These are phyloP conservation scores for Neocucurbitaria cava DNA, from an alignment of 2,329 filamentous ascomycete species.

Conservation along the genomic window DNA sequence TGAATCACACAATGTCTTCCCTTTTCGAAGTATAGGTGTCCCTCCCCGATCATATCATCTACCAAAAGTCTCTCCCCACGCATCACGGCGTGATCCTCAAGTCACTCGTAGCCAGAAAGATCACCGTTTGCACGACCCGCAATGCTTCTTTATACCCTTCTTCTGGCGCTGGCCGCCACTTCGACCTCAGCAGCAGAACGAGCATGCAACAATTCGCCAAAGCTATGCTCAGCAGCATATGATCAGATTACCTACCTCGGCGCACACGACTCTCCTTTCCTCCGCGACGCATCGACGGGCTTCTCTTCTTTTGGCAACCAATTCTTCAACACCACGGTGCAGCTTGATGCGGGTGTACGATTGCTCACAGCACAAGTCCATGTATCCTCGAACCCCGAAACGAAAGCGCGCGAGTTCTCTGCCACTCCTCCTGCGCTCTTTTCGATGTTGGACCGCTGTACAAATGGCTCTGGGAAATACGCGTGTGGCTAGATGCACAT, in stretches of 20 bases:
- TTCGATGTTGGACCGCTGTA: conserved; percentile 71
- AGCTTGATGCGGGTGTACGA: conserved; percentile 74
- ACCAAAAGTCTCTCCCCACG: no score
- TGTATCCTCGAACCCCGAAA: conserved; percentile 54
- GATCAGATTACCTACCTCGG: conserved; percentile 77
- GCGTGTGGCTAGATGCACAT: conserved; percentile 70
- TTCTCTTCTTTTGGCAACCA: conserved; percentile 73
- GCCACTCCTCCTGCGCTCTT: conserved; percentile 70
- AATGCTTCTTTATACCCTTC: conserved; percentile 1
- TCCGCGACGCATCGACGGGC: conserved; percentile 66
- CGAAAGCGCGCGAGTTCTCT: conserved; percentile 61
- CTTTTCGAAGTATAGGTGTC: background rate
- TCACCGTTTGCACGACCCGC: background rate
- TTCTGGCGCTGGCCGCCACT: conserved; percentile 16
- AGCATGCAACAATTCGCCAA: conserved; percentile 80
- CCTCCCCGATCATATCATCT: no score
- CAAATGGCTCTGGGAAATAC: conserved; percentile 68
- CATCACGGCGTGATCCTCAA: no score
- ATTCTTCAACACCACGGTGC: conserved; percentile 72
- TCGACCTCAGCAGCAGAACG: conserved; percentile 8
- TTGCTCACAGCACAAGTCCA: conserved; percentile 75
- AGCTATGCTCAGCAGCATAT: conserved; percentile 73
- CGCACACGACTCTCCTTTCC: conserved; percentile 74
- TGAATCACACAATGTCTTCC: background rate
- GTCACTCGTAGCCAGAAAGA: no score